A percentile compares a stretch with the other conserved stretches of the same genome.
Evolutionary conservation across 2,329 filamentous ascomycete genomes (phyloP).

Genomic region (Verticillium nubilum): DNA sequence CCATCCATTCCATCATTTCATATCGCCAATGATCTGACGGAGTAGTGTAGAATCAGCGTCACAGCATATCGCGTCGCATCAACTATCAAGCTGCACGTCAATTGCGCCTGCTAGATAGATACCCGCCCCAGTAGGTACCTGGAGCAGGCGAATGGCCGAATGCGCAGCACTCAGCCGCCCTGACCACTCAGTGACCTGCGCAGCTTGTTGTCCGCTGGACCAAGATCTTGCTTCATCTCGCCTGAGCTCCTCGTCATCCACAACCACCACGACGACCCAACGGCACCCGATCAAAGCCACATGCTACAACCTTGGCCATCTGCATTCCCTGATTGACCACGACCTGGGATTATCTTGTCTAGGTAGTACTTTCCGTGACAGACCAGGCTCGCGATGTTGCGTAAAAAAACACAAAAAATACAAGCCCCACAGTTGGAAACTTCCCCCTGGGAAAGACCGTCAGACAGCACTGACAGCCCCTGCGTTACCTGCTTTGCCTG

Average conservation of each 20-base stretch:
- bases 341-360: not conserved
- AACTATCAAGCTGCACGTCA: not conserved
- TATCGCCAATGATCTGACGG: not conserved
- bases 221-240: not conserved
- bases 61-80: not conserved
- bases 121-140: not conserved
- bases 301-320: not conserved
- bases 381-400: not conserved
- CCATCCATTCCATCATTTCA: not conserved
- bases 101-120: not conserved
- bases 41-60: not conserved
- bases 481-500: not conserved
- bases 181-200: not conserved
- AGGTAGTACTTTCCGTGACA: too few species aligned
- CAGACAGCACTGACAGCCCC: not conserved
- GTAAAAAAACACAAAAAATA: not conserved
- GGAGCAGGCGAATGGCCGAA: too few species aligned
- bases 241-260: not conserved
- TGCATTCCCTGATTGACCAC: not conserved
- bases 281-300: not conserved
- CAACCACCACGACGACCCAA: not conserved
- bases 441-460: not conserved
- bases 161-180: not conserved
- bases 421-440: not conserved
- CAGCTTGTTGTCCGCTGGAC: not conserved